phyloP scores from a whole-genome alignment of 805 yeast species.

The Blastobotrys terrestris region DNA sequence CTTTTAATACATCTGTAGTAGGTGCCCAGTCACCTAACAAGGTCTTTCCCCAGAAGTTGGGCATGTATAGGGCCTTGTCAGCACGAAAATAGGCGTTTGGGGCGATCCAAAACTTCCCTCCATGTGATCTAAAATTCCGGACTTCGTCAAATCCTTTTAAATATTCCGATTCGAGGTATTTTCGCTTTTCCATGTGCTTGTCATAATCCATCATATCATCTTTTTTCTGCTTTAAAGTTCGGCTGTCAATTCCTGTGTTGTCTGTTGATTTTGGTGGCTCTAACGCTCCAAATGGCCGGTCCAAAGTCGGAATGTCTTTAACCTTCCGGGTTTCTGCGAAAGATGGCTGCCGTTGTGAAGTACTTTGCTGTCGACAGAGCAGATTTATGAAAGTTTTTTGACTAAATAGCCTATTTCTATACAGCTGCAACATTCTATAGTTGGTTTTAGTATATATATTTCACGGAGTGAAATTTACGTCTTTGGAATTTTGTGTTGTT shows the following conservation, averaged over 20 bases:
- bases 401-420: neutral
- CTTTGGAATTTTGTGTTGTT: no score
- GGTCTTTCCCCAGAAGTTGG: slow-evolving; percentile 61
- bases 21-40: slow-evolving; percentile 31
- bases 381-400: neutral
- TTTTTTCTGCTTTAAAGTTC: slow-evolving; percentile 35
- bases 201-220: slow-evolving; percentile 45
- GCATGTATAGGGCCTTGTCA: slow-evolving; percentile 73
- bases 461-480: neutral
- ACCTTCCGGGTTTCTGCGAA: neutral
- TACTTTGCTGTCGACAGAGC: neutral
- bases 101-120: slow-evolving; percentile 78
- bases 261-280: slow-evolving; percentile 36
- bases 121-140: slow-evolving; percentile 56
- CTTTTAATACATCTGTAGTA: slow-evolving; percentile 37
- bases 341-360: neutral
- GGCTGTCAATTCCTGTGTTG: slow-evolving; percentile 36
- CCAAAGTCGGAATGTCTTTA: slow-evolving; percentile 21
- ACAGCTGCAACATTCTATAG: neutral
- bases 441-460: neutral
- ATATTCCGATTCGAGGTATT: slow-evolving; percentile 54
- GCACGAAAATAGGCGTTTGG: slow-evolving; percentile 73
- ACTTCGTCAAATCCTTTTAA: slow-evolving; percentile 54
- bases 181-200: slow-evolving; percentile 42
- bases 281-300: slow-evolving; percentile 43